Evolutionary conservation across 257 asterid species (phyloP).

Genomic region (Thymus quinquecostatus): DNA sequence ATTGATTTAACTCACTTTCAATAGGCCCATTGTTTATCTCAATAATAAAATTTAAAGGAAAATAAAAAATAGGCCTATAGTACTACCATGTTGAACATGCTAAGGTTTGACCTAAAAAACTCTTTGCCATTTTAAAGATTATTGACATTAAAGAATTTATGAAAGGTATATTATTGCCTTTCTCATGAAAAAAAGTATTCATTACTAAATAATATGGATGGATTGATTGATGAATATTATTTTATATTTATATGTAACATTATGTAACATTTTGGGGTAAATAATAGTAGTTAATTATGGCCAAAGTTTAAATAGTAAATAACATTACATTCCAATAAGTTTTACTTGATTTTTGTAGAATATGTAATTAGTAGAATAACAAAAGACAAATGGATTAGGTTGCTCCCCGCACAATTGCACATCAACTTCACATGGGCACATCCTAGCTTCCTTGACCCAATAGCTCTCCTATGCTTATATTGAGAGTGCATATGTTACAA

Average conservation of each 20-base stretch:
- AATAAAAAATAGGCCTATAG: too few relatives aligned
- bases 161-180: neutral
- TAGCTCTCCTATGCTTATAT: neutral
- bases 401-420: conserved; percentile 28
- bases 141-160: neutral
- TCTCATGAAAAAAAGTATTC: neutral
- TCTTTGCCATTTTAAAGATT: neutral
- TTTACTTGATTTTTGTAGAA: neutral
- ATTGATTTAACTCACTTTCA: too few relatives aligned
- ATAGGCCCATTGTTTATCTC: too few relatives aligned
- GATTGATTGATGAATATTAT: neutral
- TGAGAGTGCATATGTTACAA: neutral
- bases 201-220: too few relatives aligned
- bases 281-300: too few relatives aligned
- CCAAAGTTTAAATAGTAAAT: too few relatives aligned
- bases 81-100: neutral
- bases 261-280: too few relatives aligned
- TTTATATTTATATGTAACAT: too few relatives aligned
- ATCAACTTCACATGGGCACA: conserved; percentile 22
- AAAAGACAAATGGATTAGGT: conserved; percentile 1
- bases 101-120: neutral
- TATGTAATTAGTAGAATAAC: conserved; percentile 5
- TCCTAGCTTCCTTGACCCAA: too few relatives aligned
- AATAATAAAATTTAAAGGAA: too few relatives aligned
- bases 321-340: neutral